These are phyloP conservation scores for Bassia scoparia DNA, from an alignment of 148 eudicot genomes.

Conservation along the genomic window DNA sequence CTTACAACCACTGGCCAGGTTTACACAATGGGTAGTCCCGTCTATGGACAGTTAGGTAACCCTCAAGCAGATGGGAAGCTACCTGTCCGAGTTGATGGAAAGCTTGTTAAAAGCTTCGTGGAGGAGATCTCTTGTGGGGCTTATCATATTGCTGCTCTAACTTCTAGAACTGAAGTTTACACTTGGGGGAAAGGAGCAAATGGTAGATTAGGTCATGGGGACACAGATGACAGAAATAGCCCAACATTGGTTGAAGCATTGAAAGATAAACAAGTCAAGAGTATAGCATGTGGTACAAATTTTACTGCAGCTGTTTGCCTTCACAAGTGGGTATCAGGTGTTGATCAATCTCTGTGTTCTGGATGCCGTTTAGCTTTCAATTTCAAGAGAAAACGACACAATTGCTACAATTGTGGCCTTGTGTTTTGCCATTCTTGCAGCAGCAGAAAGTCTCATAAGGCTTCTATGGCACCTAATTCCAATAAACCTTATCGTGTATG, in stretches of 20 bases:
- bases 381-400: conserved; percentile 91
- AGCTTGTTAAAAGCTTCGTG: conserved; percentile 53
- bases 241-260: conserved; percentile 81
- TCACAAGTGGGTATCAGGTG: conserved; percentile 97
- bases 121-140: conserved; percentile 91
- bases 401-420: conserved; percentile 96
- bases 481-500: conserved; percentile 90
- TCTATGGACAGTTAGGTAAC: conserved; percentile 92
- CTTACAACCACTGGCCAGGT: conserved; percentile 75
- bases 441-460: conserved; percentile 78
- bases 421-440: conserved; percentile 96
- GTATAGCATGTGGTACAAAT: conserved; percentile 82
- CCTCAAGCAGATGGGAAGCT: conserved; percentile 70
- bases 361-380: conserved; percentile 95
- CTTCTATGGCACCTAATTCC: conserved; percentile 84
- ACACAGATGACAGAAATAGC: conserved; percentile 75
- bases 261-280: conserved; percentile 82
- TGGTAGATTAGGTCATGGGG: conserved; percentile 96
- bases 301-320: conserved; percentile 85
- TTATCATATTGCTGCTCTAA: conserved; percentile 78
- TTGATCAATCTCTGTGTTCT: conserved; percentile 97
- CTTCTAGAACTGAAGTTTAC: conserved; percentile 83
- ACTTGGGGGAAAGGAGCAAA: conserved; percentile 99
- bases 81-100: conserved; percentile 85
- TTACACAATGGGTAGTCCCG: conserved; percentile 93